Evolutionary conservation across 2,329 filamentous ascomycete species (phyloP), one percentile per base, ranked within the genome.

Genomic region (Nemania diffusa): DNA sequence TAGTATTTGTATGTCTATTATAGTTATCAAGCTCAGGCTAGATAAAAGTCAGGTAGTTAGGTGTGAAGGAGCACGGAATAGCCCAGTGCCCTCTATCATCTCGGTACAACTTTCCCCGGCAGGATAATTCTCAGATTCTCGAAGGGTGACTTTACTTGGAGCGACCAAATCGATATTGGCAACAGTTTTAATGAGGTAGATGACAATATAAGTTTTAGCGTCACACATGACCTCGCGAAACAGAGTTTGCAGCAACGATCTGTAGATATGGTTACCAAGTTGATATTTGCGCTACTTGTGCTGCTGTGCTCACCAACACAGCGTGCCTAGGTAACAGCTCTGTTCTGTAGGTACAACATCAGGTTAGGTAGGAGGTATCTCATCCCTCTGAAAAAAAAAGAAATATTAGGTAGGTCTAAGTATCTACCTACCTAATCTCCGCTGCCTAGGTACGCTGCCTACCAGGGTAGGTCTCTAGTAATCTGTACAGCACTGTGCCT

Each of bases 161-260:
- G 40, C 40, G n/a, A 8, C 22, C 5, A 32, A 32, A 29, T 15
- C 22, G 51, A 34, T 53, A 2, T 34, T 32, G 17, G 51, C 51
- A 5, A 11, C 17, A 9, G 20, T 37, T 40, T 42, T 27, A 59
- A 40, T 27, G 42, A 46, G 55, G 24, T 20, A n/a, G n/a, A 64
- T 61, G 63, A 62, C 52, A 57, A 61, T 57, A 57, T 58, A 46
- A 42, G 8, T 6, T 40, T 22, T 52, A 15, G 52, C 53, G 44
- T 58, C 20, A 63, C 53, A 51, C 26, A 46, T 26, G 17, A 40
- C 20, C 32, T 62, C 48, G 15, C 44, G 32, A 22, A 48, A 57
- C 57, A 32, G 11, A 24, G 27, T n/a, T 27, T 46, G 9, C 24
- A 17, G 48, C 9, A 17, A n/a, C 27, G 5, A 26, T 17, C 13